These are phyloP conservation scores for Candida berthetii DNA, from an alignment of 805 yeast species.

Conservation along the genomic window DNA sequence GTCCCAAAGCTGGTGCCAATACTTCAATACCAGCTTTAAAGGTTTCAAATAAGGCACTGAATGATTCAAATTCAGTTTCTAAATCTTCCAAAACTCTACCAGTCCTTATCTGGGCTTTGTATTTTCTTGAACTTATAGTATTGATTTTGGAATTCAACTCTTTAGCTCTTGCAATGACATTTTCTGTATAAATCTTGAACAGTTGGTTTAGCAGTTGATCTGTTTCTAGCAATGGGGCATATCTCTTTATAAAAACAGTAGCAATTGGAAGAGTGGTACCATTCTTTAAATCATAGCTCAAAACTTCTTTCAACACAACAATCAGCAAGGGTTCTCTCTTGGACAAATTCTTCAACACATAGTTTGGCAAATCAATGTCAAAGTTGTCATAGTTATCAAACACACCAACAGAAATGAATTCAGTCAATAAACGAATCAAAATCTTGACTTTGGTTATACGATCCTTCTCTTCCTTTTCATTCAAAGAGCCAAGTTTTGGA, in stretches of 20 bases:
- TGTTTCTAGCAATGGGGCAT: constrained; percentile 25
- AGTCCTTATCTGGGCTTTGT: constrained; percentile 55
- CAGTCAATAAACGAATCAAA: constrained; percentile 46
- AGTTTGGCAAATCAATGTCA: constrained; percentile 37
- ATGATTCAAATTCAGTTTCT: constrained; percentile 26
- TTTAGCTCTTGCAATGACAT: constrained; percentile 30
- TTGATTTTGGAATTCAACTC: constrained; percentile 28
- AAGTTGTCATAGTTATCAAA: constrained; percentile 37
- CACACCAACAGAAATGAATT: constrained; percentile 52
- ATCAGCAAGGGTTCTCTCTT: constrained; percentile 34
- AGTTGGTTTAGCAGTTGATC: constrained; percentile 22
- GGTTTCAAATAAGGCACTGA: constrained; percentile 32
- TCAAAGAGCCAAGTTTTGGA: constrained; percentile 17
- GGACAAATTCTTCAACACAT: constrained; percentile 25
- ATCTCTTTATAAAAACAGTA: constrained; percentile 43
- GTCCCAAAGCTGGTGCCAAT: constrained; percentile 34
- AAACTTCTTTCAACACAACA: constrained; percentile 36
- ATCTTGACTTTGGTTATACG: constrained; percentile 37
- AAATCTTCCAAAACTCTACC: constrained; percentile 46
- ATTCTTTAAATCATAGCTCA: constrained; percentile 31
- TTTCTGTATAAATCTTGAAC: constrained; percentile 36
- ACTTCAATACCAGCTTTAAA: constrained; percentile 35
- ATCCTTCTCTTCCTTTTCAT: constrained; percentile 38
- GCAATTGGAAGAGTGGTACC: constrained; percentile 33
- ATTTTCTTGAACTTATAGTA: constrained; percentile 32